phyloP scores from a whole-genome alignment of 1,139 yeast genomes.

The Taphrina populina region DNA sequence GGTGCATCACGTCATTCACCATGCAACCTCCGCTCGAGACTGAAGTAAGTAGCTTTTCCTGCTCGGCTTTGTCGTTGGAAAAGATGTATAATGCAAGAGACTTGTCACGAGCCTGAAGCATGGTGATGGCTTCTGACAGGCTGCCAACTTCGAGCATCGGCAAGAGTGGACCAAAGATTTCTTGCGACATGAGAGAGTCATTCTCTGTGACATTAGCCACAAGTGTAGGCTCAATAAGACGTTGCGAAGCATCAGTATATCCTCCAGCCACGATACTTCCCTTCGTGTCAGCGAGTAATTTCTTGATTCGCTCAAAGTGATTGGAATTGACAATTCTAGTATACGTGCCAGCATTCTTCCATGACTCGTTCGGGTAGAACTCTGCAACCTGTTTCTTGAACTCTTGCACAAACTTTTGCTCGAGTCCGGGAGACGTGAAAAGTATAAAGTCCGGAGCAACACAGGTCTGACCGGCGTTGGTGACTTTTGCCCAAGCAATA shows the following conservation, averaged over 20 bases:
- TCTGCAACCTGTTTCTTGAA: conserved; percentile 51
- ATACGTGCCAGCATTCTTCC: conserved; percentile 45
- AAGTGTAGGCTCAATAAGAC: conserved; percentile 73
- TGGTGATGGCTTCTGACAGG: conserved; percentile 53
- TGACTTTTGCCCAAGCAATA: conserved; percentile 59
- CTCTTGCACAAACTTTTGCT: conserved; percentile 55
- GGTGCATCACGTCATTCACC: conserved; percentile 71
- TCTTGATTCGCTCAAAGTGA: conserved; percentile 56
- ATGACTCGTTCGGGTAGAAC: conserved; percentile 48
- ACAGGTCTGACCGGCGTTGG: conserved; percentile 81
- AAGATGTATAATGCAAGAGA: conserved; percentile 84
- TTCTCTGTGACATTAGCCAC: conserved; percentile 60
- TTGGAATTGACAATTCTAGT: conserved; percentile 66
- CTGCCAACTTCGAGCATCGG: conserved; percentile 64
- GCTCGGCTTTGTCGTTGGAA: conserved; percentile 48
- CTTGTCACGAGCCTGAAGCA: conserved; percentile 65
- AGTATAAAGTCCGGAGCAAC: conserved; percentile 80
- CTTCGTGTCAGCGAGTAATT: conserved; percentile 53
- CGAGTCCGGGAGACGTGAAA: conserved; percentile 56
- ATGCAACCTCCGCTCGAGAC: conserved; percentile 74
- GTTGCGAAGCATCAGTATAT: conserved; percentile 47
- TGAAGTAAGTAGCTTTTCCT: conserved; percentile 53
- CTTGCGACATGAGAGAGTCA: conserved; percentile 72
- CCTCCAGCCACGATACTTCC: conserved; percentile 66
- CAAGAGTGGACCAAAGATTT: conserved; percentile 80